These are phyloP conservation scores for Amesomyces nigricolor DNA, from an alignment of 2,329 filamentous ascomycete genomes.

Conservation along the genomic window DNA sequence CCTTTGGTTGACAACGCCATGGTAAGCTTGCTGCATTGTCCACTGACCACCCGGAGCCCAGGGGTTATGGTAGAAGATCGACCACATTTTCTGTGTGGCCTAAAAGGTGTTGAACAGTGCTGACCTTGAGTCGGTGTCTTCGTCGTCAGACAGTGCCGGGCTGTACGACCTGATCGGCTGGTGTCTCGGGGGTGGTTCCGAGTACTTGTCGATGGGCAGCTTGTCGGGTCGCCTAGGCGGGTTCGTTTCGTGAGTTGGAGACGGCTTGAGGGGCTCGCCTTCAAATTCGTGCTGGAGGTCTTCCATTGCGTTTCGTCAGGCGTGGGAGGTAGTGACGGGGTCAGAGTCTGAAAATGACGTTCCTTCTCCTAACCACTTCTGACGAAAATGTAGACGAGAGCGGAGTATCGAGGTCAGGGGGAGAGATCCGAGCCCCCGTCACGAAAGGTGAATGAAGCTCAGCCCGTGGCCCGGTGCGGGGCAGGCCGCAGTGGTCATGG, in stretches of 20 bases:
- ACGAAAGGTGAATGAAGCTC: no score
- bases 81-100: neutral
- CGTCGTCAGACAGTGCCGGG: neutral
- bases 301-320: slow-evolving; percentile 15
- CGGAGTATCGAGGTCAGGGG: no score
- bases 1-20: neutral
- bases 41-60: neutral
- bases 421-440: no score
- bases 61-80: neutral
- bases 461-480: no score
- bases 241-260: neutral
- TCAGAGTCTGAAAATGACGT: no score
- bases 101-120: neutral
- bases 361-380: no score
- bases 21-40: neutral
- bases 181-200: neutral
- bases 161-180: neutral
- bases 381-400: no score
- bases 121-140: neutral
- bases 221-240: slow-evolving; percentile 16
- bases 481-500: no score
- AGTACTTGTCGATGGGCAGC: slow-evolving; percentile 1
- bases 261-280: neutral
- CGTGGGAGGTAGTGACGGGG: no score
- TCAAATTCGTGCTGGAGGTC: slow-evolving; percentile 14